A percentile compares a stretch with the other conserved stretches of the same genome.
phyloP scores from a whole-genome alignment of 805 yeast species.

The Candida saitoana region DNA sequence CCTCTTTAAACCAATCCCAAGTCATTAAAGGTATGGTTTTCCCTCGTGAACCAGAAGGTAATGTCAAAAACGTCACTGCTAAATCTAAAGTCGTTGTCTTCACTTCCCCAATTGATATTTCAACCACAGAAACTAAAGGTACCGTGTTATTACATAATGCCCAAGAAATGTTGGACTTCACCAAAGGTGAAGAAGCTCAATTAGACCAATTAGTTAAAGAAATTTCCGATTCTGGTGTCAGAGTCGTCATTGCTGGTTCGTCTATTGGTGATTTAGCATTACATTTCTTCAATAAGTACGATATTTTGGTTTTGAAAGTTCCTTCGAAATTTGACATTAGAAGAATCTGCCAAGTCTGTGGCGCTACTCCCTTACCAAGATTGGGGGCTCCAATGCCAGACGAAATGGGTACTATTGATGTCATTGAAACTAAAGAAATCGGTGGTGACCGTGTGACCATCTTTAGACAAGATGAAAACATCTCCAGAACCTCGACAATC shows the following conservation, averaged over 20 bases:
- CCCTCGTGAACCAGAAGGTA: conserved; percentile 96
- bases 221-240: conserved; percentile 77
- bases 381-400: conserved; percentile 94
- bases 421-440: conserved; percentile 87
- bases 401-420: conserved; percentile 84
- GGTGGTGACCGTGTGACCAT: conserved; percentile 97
- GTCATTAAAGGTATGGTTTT: conserved; percentile 97
- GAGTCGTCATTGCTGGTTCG: conserved; percentile 91
- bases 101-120: conserved; percentile 91
- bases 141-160: conserved; percentile 95
- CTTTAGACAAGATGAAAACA: conserved; percentile 75
- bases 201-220: conserved; percentile 81
- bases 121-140: conserved; percentile 97
- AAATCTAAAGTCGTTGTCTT: conserved; percentile 86
- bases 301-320: conserved; percentile 79
- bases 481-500: conserved; percentile 79
- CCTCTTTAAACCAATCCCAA: conserved; percentile 64
- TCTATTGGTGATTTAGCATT: conserved; percentile 89
- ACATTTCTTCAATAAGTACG: conserved; percentile 86
- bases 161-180: conserved; percentile 91
- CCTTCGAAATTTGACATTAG: conserved; percentile 93
- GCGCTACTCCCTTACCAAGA: conserved; percentile 93
- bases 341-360: conserved; percentile 92
- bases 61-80: conserved; percentile 54
- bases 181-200: conserved; percentile 94